Base-by-base conservation (phyloP, 306 rosid genomes). In the Quercus engelmannii region DNA sequence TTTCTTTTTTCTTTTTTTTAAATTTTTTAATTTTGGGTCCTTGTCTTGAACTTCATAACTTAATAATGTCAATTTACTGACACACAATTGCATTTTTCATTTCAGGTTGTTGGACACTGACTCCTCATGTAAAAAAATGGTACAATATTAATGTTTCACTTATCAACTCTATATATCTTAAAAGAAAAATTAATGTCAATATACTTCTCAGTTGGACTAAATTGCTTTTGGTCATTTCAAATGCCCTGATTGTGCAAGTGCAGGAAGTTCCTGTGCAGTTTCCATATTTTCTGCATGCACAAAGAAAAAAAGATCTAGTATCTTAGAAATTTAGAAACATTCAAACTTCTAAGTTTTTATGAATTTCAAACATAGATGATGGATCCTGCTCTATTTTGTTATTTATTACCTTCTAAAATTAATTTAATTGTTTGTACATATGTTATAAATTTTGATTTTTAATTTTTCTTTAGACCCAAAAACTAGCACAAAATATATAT, bases 61-160 rank as follows among this genome's bases (percentile, higher is more conserved):
- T 67, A n/a, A 35, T 67, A 28, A 4, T 59, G 49, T 31, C n/a
- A 18, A 67, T 67, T 55, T 73, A 55, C 4, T 30, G 49, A 52
- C 26, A 1, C 8, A 7, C 3, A 26, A 28, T 55, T 74, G 18
- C 35, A 20, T 75, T 21, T 46, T 13, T 43, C 23, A 21, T 83
- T 86, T 67, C 82, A 86, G 89, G 80, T 76, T 86, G 86, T 71
- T 82, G 89, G 89, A 82, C 78, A 56, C 31, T 10, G 80, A 82
- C 86, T 73, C 82, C 86, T 65, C 86, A 31, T 25, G 71, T 79
- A 38, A 79, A 31, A 52, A 79, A 76, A 41, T 82, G 89, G 89
- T 86, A 56, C 49, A 64, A 67, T 81, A 67, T 54, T 61, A 5
- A 5, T 61, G 4, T n/a, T 43, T 31, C 13, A n/a, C 20, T 30